These are phyloP conservation scores for Mortierella sp. DNA, from an alignment of 371 early-diverging fungal genomes.

Conservation along the genomic window DNA sequence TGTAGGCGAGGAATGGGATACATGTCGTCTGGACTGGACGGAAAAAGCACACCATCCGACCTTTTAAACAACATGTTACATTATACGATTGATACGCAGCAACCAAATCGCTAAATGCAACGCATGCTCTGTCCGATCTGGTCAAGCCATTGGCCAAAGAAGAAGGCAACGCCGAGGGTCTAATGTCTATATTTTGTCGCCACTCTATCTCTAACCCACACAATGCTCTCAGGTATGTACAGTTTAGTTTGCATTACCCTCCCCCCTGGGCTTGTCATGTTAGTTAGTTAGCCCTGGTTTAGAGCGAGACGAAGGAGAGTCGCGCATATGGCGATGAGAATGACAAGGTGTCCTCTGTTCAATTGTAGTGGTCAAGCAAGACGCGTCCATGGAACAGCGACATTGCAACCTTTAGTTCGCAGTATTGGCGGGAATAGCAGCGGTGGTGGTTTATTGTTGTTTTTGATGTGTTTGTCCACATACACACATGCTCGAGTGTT, in stretches of 20 bases:
- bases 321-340: neutral
- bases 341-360: neutral
- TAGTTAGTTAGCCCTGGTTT: neutral
- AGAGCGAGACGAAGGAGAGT: neutral
- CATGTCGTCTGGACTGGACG: conserved; percentile 7
- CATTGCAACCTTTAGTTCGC: neutral
- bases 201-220: neutral
- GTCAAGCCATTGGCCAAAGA: neutral
- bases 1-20: neutral
- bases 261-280: neutral
- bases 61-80: neutral
- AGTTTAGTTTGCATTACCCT: neutral
- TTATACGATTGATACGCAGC: neutral
- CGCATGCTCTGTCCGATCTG: neutral
- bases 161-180: neutral
- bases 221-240: conserved; percentile 10
- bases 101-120: neutral
- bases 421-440: neutral
- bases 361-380: neutral
- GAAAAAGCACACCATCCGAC: neutral
- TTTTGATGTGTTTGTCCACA: neutral
- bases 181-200: conserved; percentile 3
- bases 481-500: neutral
- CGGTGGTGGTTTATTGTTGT: neutral
- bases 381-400: neutral